Evolutionary conservation across 192 early-diverging fungal species (phyloP).

Genomic region (Coemansia sp.): DNA sequence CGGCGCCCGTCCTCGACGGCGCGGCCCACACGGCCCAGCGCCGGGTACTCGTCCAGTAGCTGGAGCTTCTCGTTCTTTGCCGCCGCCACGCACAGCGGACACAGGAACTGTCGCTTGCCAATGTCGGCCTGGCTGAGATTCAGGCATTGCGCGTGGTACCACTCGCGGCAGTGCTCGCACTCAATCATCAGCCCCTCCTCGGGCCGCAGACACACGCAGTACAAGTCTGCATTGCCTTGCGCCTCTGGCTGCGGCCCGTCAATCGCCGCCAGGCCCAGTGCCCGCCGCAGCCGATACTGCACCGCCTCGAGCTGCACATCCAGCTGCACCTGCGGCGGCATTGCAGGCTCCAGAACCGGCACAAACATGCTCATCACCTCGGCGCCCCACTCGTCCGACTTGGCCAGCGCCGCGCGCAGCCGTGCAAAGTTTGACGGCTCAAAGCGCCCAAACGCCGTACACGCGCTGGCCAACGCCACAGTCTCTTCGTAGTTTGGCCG

Average conservation of each 20-base stretch:
- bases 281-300: conserved; percentile 18
- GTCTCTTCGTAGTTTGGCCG: conserved; percentile 29
- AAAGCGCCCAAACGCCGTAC: conserved; percentile 28
- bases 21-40: conserved; percentile 36
- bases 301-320: conserved; percentile 9
- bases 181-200: conserved; percentile 66
- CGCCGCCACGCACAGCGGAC: conserved; percentile 54
- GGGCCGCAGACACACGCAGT: conserved; percentile 60
- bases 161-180: conserved; percentile 62
- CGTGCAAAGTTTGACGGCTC: conserved; percentile 15
- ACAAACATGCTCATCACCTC: conserved; percentile 19
- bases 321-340: conserved; percentile 7
- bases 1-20: conserved; percentile 42
- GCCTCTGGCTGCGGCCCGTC: background rate
- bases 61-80: conserved; percentile 8
- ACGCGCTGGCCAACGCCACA: conserved; percentile 5
- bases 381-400: conserved; percentile 15
- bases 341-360: background rate
- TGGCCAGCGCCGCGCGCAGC: conserved; percentile 8
- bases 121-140: conserved; percentile 45
- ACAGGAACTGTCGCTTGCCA: conserved; percentile 52
- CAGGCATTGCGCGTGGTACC: conserved; percentile 64
- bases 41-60: conserved; percentile 18
- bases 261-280: conserved; percentile 1
- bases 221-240: conserved; percentile 8